Evolutionary conservation across 768 basidiomycete genomes (phyloP).

Genomic region (Amanita pallidorosea): DNA sequence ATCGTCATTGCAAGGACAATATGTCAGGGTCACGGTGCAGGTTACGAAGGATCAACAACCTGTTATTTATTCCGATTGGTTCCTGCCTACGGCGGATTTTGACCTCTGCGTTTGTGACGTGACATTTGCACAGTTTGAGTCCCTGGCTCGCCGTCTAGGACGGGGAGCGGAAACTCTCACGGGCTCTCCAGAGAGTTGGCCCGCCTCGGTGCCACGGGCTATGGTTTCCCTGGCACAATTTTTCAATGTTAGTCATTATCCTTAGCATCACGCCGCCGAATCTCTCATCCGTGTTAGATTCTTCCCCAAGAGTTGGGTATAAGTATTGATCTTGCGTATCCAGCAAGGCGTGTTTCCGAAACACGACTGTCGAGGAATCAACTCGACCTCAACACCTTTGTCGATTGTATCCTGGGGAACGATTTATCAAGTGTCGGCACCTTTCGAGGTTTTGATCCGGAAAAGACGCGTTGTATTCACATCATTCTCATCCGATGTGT

Average conservation of each 20-base stretch:
- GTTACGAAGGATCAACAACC: constrained; percentile 90
- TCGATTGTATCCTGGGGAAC: constrained; percentile 78
- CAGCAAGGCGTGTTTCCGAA: constrained; percentile 34
- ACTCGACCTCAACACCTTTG: constrained; percentile 68
- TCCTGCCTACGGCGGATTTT: constrained; percentile 59
- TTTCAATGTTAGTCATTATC: constrained; percentile 45
- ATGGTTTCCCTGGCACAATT: constrained; percentile 73
- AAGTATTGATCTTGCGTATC: constrained; percentile 77
- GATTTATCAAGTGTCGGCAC: constrained; percentile 60
- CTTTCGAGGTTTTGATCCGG: constrained; percentile 35
- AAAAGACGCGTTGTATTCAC: constrained; percentile 84
- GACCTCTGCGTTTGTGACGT: constrained; percentile 80
- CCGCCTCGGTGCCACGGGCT: constrained; percentile 29
- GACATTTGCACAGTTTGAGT: constrained; percentile 70
- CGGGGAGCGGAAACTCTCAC: constrained; percentile 24
- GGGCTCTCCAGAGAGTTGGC: constrained; percentile 31
- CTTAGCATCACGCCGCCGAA: constrained; percentile 1
- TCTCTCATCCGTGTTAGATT: constrained; percentile 24
- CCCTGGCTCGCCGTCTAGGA: constrained; percentile 44
- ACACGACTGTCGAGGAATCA: not conserved
- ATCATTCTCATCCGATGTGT: constrained; percentile 85
- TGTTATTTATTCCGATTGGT: constrained; percentile 71
- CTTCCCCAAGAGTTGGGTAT: constrained; percentile 58
- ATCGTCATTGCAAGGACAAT: constrained; percentile 84
- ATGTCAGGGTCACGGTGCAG: constrained; percentile 79